Evolutionary conservation across 805 yeast species (phyloP), one percentile per base, ranked within the genome.

Genomic region (Myxozyma lipomycoides): DNA sequence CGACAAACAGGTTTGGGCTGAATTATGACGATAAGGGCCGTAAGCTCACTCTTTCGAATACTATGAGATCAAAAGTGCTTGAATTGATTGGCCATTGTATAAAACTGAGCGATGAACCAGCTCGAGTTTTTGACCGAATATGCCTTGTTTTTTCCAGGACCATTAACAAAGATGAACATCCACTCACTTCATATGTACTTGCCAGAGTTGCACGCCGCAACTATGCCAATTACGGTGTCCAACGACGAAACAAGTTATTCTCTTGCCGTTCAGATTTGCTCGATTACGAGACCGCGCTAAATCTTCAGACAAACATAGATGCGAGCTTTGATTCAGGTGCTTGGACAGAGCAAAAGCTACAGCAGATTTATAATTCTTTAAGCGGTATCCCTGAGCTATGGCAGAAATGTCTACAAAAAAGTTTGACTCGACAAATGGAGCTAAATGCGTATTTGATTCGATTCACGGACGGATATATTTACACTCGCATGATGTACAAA

Each of bases 191-290:
- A 22, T 39, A 48, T 19, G 48, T 58, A 15, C 43, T 58, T 7
- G 57, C 58, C 6, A 41, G 42, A 18, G 42, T 44, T 5, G 42
- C 55, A 2, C 51, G 45, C 22, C 46, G 55, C 10, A 45, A 49
- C 24, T 58, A 45, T 41, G 49, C 61, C 3, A 28, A 40, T n/a
- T 58, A 58, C 25, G 7, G 17, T 9, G 53, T 58, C 7, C 36
- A 41, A 10, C 49, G 61, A n/a, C 51, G 56, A 24, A 38, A 52
- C 3, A 48, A 48, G n/a, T 52, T 58, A 12, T 58, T 58, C 45
- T 36, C 28, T n/a, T 40, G 40, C 15, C 49, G 61, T n/a, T 25
- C 18, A 17, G 49, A 44, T 3, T 44, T 57, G 9, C 25, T 58
- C n/a, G 40, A 46, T n/a, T 58, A 58, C 21, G 61, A 58, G n/a